phyloP scores from a whole-genome alignment of 2,329 filamentous ascomycete species.

The Trichoderma pleuroti region DNA sequence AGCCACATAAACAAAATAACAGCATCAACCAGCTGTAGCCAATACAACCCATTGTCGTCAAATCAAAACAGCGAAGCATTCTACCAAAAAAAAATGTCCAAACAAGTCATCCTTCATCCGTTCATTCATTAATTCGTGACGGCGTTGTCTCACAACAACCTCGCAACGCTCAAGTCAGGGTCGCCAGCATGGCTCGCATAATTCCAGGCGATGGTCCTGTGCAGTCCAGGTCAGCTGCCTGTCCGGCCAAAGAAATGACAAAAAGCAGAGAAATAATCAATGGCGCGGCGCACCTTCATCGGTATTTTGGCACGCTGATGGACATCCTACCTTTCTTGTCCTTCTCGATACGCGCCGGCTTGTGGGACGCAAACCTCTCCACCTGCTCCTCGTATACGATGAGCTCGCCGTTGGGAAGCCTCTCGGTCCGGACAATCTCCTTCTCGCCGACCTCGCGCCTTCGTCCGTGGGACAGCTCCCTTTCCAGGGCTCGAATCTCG shows the following conservation, averaged over 20 bases:
- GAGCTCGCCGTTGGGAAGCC: conserved; percentile 57
- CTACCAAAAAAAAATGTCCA: background rate
- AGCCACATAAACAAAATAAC: background rate
- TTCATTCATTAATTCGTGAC: conserved; percentile 16
- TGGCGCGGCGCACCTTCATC: conserved; percentile 48
- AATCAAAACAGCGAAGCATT: background rate
- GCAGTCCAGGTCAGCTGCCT: conserved; percentile 32
- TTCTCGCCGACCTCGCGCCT: conserved; percentile 41
- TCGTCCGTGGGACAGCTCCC: conserved; percentile 34
- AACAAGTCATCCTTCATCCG: background rate
- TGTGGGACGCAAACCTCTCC: conserved; percentile 51
- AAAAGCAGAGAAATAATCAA: background rate
- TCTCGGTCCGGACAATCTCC: conserved; percentile 55
- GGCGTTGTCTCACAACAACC: background rate
- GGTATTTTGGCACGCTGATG: conserved; percentile 73
- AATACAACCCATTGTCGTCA: background rate
- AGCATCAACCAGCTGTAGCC: background rate
- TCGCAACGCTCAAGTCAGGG: conserved; percentile 53
- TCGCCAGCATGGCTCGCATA: conserved; percentile 67
- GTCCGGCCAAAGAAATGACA: conserved; percentile 21
- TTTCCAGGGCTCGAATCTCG: conserved; percentile 70
- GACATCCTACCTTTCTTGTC: conserved; percentile 96
- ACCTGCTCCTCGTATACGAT: conserved; percentile 61
- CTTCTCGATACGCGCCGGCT: conserved; percentile 70
- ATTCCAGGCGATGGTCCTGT: conserved; percentile 61